Percentiles rank a stretch among this genome's conserved stretches.
Evolutionary conservation across 768 basidiomycete genomes (phyloP).

Genomic region (Lactifluus echinatus): DNA sequence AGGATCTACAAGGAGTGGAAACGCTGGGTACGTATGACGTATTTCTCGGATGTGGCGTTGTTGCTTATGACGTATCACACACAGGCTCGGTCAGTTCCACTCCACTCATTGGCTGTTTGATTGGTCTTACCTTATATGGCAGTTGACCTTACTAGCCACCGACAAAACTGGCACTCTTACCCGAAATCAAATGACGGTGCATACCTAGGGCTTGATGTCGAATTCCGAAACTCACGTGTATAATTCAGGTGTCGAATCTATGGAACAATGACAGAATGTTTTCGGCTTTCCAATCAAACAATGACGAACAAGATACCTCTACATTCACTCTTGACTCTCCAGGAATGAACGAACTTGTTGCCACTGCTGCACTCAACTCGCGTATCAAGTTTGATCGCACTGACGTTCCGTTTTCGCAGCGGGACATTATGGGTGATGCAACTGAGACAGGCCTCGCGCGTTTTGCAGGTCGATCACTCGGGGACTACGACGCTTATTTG

Average conservation of each 20-base stretch:
- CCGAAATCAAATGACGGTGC: constrained; percentile 61
- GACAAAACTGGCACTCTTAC: constrained; percentile 69
- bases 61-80: constrained; percentile 19
- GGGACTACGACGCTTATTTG: constrained; percentile 46
- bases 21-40: constrained; percentile 40
- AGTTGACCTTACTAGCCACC: constrained; percentile 59
- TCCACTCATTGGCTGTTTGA: constrained; percentile 14
- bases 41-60: background rate
- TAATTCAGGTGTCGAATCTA: constrained; percentile 45
- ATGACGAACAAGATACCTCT: constrained; percentile 47
- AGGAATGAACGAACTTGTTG: constrained; percentile 59
- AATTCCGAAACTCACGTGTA: background rate
- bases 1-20: constrained; percentile 66
- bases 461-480: constrained; percentile 50
- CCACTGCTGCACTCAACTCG: constrained; percentile 58
- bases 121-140: background rate
- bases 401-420: constrained; percentile 53
- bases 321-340: constrained; percentile 42
- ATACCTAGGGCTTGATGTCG: background rate
- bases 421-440: constrained; percentile 61
- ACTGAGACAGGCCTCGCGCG: constrained; percentile 66
- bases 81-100: constrained; percentile 1
- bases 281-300: constrained; percentile 60
- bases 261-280: constrained; percentile 59
- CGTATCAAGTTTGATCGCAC: constrained; percentile 60